Evolutionary conservation across 495 filamentous ascomycete species (phyloP), one percentile per base, ranked within the genome.

Genomic region (Parachaetomium inaequale): DNA sequence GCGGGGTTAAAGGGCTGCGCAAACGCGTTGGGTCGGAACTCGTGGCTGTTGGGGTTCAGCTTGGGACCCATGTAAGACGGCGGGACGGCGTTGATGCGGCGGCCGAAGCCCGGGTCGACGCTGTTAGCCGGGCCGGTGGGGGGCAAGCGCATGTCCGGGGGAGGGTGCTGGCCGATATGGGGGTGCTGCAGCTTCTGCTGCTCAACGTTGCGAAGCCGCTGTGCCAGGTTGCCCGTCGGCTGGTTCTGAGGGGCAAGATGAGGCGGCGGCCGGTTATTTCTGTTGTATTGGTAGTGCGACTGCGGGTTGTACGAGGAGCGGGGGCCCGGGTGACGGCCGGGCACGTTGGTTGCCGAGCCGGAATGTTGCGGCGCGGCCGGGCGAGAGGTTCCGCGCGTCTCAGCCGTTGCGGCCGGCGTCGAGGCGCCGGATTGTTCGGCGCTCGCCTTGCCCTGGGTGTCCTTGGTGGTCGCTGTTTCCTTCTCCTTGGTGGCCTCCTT

Each of bases 1-100:
- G 79, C 82, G n/a, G 91, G 92, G 62, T 83, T 90, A 74, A 96
- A 96, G 0, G 87, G 78, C 47, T 79, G 85, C 4, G 91, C 91
- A 42, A 88, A 86, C 10, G 90, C 85, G 67, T 87, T 93, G 4
- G 91, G 91, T 64, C 87, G 85, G 75, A 96, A 96, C 68, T 95
- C 92, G 67, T 85, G 81, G 32, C 88, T 92, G 53, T 85, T 87
- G 2, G 89, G 91, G 66, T 96, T 95, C 76, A 96, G 84, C 71
- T 90, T 88, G 28, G 80, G 80, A 11, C 84, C 82, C 47, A 81
- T 76, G 56, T 74, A 78, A 19, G 80, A 77, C 29, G 66, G 73
- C 17, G 75, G 67, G 11, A 74, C 70, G 26, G 73, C 77, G 55
- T 79, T 78, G 25, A 78, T 75, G 15, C 82, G 80, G 46, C 80